These are phyloP conservation scores for Talaromyces ruber DNA, from an alignment of 495 filamentous ascomycete genomes.

Conservation along the genomic window DNA sequence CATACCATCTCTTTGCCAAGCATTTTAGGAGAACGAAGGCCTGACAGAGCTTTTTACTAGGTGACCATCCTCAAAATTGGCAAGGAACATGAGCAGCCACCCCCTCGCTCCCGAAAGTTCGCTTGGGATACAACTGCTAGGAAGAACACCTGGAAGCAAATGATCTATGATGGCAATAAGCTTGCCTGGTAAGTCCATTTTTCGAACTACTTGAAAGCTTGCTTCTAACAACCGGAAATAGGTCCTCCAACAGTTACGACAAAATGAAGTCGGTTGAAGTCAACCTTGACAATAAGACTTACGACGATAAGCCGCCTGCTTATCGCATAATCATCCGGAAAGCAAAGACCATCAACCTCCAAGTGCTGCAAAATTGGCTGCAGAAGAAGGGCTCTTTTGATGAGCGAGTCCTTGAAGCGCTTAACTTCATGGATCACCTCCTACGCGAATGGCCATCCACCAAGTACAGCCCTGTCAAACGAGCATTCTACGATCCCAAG, in stretches of 20 bases:
- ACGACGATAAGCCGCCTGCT: constrained; percentile 29
- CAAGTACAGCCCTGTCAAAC: constrained; percentile 57
- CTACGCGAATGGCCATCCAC: constrained; percentile 67
- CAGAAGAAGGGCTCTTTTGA: constrained; percentile 47
- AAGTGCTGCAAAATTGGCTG: constrained; percentile 57
- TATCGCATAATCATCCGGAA: constrained; percentile 50
- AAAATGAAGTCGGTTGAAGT: neutral
- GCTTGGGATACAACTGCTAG: constrained; percentile 60
- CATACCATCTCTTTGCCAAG: neutral
- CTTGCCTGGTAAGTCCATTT: constrained; percentile 59
- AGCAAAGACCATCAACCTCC: constrained; percentile 54
- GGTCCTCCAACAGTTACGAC: constrained; percentile 13
- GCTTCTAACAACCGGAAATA: constrained; percentile 8
- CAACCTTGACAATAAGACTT: constrained; percentile 7
- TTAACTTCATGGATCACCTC: constrained; percentile 87
- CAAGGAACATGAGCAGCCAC: constrained; percentile 46
- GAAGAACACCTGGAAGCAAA: constrained; percentile 42
- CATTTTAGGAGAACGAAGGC: neutral
- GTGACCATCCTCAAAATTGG: constrained; percentile 37
- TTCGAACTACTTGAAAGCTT: constrained; percentile 23
- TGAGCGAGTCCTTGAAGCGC: constrained; percentile 59
- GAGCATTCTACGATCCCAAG: constrained; percentile 55
- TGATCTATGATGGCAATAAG: constrained; percentile 72
- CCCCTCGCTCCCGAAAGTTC: constrained; percentile 56
- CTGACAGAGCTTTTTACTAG: constrained; percentile 23